Evolutionary conservation across 768 basidiomycete genomes (phyloP).

Genomic region (Thelephora aurantiotincta): DNA sequence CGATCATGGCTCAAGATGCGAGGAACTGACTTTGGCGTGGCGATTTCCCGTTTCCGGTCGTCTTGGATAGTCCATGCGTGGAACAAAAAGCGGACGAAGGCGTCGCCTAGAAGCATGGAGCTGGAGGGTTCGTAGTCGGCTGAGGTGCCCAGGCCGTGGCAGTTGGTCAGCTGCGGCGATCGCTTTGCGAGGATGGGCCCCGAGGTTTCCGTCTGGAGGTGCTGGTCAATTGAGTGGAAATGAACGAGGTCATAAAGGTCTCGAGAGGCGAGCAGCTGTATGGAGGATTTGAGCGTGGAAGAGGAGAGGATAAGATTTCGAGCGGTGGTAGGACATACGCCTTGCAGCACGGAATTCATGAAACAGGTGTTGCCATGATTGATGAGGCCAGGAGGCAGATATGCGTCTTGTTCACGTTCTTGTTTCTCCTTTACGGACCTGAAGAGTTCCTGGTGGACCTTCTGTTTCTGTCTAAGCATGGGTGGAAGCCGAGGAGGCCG

Average conservation of each 20-base stretch:
- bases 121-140: slow-evolving; percentile 40
- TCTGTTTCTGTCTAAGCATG: slow-evolving; percentile 24
- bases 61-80: slow-evolving; percentile 54
- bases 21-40: slow-evolving; percentile 53
- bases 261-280: slow-evolving; percentile 53
- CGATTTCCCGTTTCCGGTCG: slow-evolving; percentile 29
- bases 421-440: slow-evolving; percentile 42
- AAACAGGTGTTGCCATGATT: slow-evolving; percentile 91
- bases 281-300: background rate
- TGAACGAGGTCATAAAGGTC: slow-evolving; percentile 42
- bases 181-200: slow-evolving; percentile 22
- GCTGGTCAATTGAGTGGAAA: slow-evolving; percentile 34
- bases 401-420: slow-evolving; percentile 43
- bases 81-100: slow-evolving; percentile 44
- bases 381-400: slow-evolving; percentile 57
- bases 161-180: slow-evolving; percentile 61
- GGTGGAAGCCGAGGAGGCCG: too few relatives aligned
- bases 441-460: slow-evolving; percentile 49
- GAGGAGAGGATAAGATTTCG: slow-evolving; percentile 6
- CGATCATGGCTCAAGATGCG: background rate
- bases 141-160: slow-evolving; percentile 35
- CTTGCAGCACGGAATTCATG: slow-evolving; percentile 91
- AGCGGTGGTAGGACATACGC: slow-evolving; percentile 32
- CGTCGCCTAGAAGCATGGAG: slow-evolving; percentile 58
- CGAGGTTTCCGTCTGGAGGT: slow-evolving; percentile 27